These are phyloP conservation scores for Fusarium incarnatum DNA, from an alignment of 2,329 filamentous ascomycete species.

Conservation along the genomic window DNA sequence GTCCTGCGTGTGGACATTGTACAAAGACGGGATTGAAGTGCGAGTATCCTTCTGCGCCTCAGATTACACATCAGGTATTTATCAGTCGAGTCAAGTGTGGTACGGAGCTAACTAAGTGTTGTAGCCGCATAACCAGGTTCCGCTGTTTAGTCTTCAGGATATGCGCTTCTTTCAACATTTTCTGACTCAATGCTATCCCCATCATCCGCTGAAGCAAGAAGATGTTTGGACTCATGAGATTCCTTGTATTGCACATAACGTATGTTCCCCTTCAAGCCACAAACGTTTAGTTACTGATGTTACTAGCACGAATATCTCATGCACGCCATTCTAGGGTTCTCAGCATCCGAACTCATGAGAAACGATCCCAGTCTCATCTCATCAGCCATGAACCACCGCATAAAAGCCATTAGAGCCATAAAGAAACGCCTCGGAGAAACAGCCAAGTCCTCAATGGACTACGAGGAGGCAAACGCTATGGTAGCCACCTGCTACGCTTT, in stretches of 20 bases:
- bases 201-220: conserved; percentile 73
- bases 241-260: conserved; percentile 74
- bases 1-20: conserved; percentile 72
- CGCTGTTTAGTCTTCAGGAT: conserved; percentile 69
- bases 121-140: conserved; percentile 68
- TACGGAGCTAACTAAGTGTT: neutral
- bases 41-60: conserved; percentile 67
- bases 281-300: conserved; percentile 7
- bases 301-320: conserved; percentile 73
- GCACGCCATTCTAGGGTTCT: conserved; percentile 75
- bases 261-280: conserved; percentile 49
- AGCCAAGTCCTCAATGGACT: conserved; percentile 54
- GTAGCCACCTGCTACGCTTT: conserved; percentile 70
- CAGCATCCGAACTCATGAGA: conserved; percentile 72
- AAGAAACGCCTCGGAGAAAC: conserved; percentile 64
- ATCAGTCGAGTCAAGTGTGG: neutral
- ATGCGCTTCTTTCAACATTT: conserved; percentile 79
- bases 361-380: conserved; percentile 63
- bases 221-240: conserved; percentile 75
- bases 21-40: conserved; percentile 71
- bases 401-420: conserved; percentile 72
- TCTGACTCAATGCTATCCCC: conserved; percentile 69
- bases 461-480: conserved; percentile 69
- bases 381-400: conserved; percentile 71
- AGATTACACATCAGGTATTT: conserved; percentile 64